phyloP scores from a whole-genome alignment of 2,329 filamentous ascomycete genomes.

The Fusarium tricinctum region DNA sequence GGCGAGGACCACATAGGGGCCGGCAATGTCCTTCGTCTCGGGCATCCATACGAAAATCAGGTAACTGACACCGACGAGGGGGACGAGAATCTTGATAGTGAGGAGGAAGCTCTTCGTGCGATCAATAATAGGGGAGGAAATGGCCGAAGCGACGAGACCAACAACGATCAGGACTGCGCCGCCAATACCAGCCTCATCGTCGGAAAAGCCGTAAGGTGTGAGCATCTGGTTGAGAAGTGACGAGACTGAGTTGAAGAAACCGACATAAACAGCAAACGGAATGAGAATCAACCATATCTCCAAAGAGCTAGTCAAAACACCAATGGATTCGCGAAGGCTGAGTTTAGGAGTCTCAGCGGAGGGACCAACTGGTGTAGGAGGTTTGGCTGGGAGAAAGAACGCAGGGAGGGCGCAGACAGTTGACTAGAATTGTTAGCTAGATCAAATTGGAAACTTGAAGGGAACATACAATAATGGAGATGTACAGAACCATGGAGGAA shows the following conservation, averaged over 20 bases:
- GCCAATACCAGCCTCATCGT: constrained; percentile 88
- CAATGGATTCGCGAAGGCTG: constrained; percentile 64
- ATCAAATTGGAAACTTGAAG: not conserved
- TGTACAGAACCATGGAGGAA: constrained; percentile 85
- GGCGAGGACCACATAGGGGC: constrained; percentile 81
- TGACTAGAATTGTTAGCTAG: constrained; percentile 50
- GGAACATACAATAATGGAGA: constrained; percentile 80
- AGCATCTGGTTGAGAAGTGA: constrained; percentile 92
- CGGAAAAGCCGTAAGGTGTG: constrained; percentile 84
- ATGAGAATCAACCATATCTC: constrained; percentile 86
- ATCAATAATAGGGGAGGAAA: constrained; percentile 86
- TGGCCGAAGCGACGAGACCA: constrained; percentile 81
- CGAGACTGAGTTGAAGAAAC: constrained; percentile 93
- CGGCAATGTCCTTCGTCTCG: constrained; percentile 69
- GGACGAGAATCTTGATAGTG: constrained; percentile 80
- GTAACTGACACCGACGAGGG: constrained; percentile 79
- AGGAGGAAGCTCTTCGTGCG: constrained; percentile 83
- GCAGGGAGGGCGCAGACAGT: constrained; percentile 75
- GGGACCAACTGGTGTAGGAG: constrained; percentile 82
- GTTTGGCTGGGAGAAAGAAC: constrained; percentile 82
- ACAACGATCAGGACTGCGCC: constrained; percentile 91
- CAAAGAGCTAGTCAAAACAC: constrained; percentile 67
- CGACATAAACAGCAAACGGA: constrained; percentile 88
- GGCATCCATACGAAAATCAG: constrained; percentile 85
- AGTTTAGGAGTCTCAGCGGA: constrained; percentile 73